Conservation (phyloP, 495 filamentous ascomycete genomes). For the Pyrenopolyporus hunteri region DNA sequence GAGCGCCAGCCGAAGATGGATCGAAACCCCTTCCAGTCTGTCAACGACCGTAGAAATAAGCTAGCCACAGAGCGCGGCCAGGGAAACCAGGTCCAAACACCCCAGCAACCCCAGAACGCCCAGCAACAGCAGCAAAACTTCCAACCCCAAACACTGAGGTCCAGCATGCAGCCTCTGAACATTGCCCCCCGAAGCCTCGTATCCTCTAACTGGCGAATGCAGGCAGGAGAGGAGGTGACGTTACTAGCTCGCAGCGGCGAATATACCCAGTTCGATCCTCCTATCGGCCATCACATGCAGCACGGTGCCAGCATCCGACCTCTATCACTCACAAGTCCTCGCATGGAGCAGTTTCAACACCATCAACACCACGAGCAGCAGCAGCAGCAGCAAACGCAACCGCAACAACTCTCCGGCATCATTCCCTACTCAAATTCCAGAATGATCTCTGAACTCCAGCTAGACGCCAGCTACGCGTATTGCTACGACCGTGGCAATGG, state of each 20-base stretch:
- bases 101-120: conserved; percentile 8
- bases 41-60: conserved; percentile 39
- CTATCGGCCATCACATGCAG: conserved; percentile 1
- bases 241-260: conserved; percentile 11
- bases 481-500: conserved; percentile 65
- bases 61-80: conserved; percentile 20
- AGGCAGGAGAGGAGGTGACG: conserved; percentile 11
- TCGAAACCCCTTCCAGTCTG: conserved; percentile 36
- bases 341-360: conserved; percentile 25
- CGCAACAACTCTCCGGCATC: conserved; percentile 10
- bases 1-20: conserved; percentile 33
- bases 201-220: conserved; percentile 40
- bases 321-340: conserved; percentile 3
- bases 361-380: too few species aligned
- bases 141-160: conserved; percentile 14
- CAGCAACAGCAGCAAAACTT: conserved; percentile 13
- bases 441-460: conserved; percentile 15
- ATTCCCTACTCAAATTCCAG: conserved; percentile 5
- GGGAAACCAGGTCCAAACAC: conserved; percentile 9
- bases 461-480: conserved; percentile 47
- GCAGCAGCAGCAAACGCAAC: too few species aligned
- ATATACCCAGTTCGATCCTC: conserved; percentile 17
- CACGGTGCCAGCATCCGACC: neutral
- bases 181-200: conserved; percentile 22
- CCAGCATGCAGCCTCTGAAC: conserved; percentile 11